Evolutionary conservation across 2,329 filamentous ascomycete species (phyloP).

Genomic region (Aspergillus novoparasiticus): DNA sequence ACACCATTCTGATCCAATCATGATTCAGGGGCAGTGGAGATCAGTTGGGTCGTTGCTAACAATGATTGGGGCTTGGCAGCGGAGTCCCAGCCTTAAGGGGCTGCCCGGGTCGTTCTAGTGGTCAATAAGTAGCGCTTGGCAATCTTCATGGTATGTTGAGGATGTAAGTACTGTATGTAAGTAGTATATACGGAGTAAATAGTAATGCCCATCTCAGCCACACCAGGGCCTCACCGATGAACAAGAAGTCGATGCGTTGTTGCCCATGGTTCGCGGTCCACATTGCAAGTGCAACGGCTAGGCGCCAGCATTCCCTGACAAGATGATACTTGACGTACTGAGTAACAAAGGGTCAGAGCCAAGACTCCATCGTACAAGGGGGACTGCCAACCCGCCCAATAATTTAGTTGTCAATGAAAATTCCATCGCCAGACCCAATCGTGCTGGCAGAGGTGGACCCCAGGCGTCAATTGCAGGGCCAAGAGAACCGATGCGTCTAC

Average conservation of each 20-base stretch:
- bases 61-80: neutral
- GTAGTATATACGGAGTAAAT: no score
- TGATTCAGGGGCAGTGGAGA: neutral
- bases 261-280: neutral
- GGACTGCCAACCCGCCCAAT: neutral
- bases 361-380: slow-evolving; percentile 4
- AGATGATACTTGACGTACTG: neutral
- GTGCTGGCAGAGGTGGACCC: slow-evolving; percentile 10
- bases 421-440: slow-evolving; percentile 10
- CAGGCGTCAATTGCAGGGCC: slow-evolving; percentile 11
- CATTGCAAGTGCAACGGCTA: neutral
- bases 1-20: slow-evolving; percentile 8
- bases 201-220: neutral
- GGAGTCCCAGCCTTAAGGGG: slow-evolving; percentile 1
- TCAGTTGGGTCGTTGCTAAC: neutral
- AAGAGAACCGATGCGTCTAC: slow-evolving; percentile 13
- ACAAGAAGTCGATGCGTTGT: neutral
- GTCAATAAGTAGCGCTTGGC: neutral
- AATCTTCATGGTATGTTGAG: neutral
- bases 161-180: no score
- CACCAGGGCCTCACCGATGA: neutral
- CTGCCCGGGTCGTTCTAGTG: neutral
- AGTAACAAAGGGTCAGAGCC: neutral
- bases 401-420: slow-evolving; percentile 2
- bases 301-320: neutral